phyloP scores from a whole-genome alignment of 768 basidiomycete species.

The Arthromyces matolae region DNA sequence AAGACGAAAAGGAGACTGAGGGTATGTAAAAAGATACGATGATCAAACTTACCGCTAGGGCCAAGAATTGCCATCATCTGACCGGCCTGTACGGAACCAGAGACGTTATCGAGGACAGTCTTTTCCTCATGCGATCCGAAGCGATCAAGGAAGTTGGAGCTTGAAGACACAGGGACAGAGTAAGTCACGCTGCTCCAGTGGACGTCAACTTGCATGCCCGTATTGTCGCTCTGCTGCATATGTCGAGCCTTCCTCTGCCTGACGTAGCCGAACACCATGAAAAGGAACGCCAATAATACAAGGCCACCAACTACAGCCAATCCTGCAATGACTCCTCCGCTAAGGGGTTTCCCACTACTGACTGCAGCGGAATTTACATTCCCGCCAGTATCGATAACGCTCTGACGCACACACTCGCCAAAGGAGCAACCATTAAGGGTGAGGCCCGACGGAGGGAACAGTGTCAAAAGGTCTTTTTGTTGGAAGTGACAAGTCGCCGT shows the following conservation, averaged over 20 bases:
- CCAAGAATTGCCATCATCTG: conserved; percentile 91
- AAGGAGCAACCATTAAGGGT: conserved; percentile 68
- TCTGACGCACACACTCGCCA: conserved; percentile 87
- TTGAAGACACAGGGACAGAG: conserved; percentile 38
- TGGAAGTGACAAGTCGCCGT: conserved; percentile 72
- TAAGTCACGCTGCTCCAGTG: conserved; percentile 72
- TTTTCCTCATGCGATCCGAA: conserved; percentile 43
- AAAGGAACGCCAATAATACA: conserved; percentile 49
- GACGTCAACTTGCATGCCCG: conserved; percentile 54
- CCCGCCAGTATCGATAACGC: conserved; percentile 59
- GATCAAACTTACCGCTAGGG: conserved; percentile 64
- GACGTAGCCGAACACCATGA: conserved; percentile 61
- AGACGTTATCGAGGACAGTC: conserved; percentile 65
- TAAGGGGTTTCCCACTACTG: conserved; percentile 43
- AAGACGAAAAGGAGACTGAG: conserved; percentile 14
- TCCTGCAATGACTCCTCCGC: conserved; percentile 87
- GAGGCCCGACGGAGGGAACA: conserved; percentile 80
- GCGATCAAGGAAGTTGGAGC: conserved; percentile 13
- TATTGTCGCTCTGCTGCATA: conserved; percentile 32
- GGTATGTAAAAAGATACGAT: not conserved
- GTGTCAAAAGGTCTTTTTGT: conserved; percentile 55
- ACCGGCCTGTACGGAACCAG: conserved; percentile 70
- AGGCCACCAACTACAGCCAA: conserved; percentile 78
- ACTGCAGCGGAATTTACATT: conserved; percentile 29
- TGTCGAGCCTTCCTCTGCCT: conserved; percentile 61